Percentiles rank a stretch among this genome's conserved stretches.
Conservation (phyloP, 805 yeast genomes). For the Pichia insulana region DNA sequence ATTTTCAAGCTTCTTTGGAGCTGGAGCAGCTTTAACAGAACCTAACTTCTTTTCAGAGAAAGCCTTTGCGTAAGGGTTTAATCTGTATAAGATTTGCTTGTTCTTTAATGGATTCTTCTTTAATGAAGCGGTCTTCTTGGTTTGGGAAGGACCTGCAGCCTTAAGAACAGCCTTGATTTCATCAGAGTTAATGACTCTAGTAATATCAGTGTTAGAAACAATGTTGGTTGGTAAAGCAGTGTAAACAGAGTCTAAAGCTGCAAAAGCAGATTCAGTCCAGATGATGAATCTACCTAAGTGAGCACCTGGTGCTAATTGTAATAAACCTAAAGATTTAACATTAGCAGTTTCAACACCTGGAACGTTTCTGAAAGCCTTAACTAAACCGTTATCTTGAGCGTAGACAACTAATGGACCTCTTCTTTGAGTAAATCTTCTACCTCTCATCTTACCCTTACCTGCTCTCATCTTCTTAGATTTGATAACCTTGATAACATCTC, state of each 20-base stretch:
- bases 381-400: conserved; percentile 95
- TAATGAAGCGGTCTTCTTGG: conserved; percentile 89
- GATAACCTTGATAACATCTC: conserved; percentile 95
- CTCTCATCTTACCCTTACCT: conserved; percentile 99
- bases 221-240: conserved; percentile 95
- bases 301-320: conserved; percentile 99
- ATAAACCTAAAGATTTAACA: conserved; percentile 86
- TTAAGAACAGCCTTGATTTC: conserved; percentile 96
- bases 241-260: conserved; percentile 94
- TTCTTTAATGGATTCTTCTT: conserved; percentile 99
- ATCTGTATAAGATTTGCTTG: conserved; percentile 96
- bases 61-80: conserved; percentile 99
- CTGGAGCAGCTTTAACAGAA: conserved; percentile 52
- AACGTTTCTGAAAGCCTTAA: conserved; percentile 97
- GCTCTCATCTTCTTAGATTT: conserved; percentile 98
- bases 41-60: conserved; percentile 88
- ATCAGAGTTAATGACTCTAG: conserved; percentile 97
- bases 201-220: conserved; percentile 89
- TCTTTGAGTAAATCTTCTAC: conserved; percentile 99
- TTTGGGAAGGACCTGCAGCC: conserved; percentile 90
- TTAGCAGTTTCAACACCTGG: conserved; percentile 99
- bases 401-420: conserved; percentile 99
- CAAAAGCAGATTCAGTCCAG: conserved; percentile 99
- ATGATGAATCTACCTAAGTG: conserved; percentile 99
- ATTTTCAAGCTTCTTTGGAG: conserved; percentile 54